A percentile compares a stretch with the other conserved stretches of the same genome.
phyloP scores from a whole-genome alignment of 345 rosid genomes.

The Mallotus nudiflorus region DNA sequence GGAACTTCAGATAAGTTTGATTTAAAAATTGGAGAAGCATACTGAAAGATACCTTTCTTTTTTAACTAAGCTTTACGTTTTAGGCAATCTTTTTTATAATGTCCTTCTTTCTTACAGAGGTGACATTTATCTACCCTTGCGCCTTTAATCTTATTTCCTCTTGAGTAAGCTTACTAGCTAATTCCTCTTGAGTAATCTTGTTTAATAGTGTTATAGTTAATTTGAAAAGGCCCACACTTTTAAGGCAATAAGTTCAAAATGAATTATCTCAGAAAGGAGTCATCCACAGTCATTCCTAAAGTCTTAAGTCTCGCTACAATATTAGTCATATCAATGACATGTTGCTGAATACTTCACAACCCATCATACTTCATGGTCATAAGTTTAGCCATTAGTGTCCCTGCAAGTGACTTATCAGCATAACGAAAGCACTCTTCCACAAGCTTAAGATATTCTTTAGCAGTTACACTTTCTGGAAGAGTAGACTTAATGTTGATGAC shows the following conservation, averaged over 20 bases:
- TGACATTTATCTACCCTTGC: too few relatives aligned
- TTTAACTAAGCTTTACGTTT: too few relatives aligned
- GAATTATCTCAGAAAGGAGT: too few relatives aligned
- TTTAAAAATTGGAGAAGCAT: too few relatives aligned
- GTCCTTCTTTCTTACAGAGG: too few relatives aligned
- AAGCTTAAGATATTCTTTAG: neutral
- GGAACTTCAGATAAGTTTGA: too few relatives aligned
- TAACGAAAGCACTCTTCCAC: neutral
- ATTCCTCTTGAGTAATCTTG: constrained; percentile 19
- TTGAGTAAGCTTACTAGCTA: constrained; percentile 14
- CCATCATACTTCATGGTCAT: neutral
- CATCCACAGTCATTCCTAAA: too few relatives aligned
- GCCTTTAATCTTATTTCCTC: too few relatives aligned
- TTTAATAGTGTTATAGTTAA: constrained; percentile 21
- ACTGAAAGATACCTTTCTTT: too few relatives aligned
- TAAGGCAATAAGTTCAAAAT: constrained; percentile 14
- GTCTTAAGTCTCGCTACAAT: neutral
- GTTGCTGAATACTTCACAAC: neutral
- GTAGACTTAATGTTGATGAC: too few relatives aligned
- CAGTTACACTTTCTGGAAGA: neutral
- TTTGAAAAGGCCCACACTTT: constrained; percentile 21
- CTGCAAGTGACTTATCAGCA: neutral
- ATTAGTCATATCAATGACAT: neutral
- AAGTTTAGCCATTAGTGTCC: neutral
- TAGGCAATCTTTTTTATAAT: too few relatives aligned